Percentiles rank a stretch among this genome's conserved stretches.
These are phyloP conservation scores for Umbelopsis sp. DNA, from an alignment of 371 early-diverging fungal species.

Conservation along the genomic window DNA sequence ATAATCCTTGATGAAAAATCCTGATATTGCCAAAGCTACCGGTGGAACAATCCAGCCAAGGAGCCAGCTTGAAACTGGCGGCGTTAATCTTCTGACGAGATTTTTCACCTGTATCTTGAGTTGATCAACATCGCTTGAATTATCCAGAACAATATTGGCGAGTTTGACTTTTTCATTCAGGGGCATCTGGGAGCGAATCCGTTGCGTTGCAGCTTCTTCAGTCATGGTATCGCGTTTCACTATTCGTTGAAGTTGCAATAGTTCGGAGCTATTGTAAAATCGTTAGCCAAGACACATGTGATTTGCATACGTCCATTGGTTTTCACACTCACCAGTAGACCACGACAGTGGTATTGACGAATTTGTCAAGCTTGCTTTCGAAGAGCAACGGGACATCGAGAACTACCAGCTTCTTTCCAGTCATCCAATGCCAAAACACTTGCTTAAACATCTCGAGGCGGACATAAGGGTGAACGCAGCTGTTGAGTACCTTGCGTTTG, in stretches of 20 bases:
- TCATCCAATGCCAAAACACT: slow-evolving; percentile 72
- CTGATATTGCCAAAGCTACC: slow-evolving; percentile 22
- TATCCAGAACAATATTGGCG: slow-evolving; percentile 87
- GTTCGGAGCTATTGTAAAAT: slow-evolving; percentile 59
- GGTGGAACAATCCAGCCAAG: slow-evolving; percentile 49
- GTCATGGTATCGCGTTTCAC: slow-evolving; percentile 71
- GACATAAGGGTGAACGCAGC: slow-evolving; percentile 88
- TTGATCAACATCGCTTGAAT: slow-evolving; percentile 69
- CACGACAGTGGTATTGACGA: slow-evolving; percentile 75
- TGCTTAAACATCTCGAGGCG: slow-evolving; percentile 75
- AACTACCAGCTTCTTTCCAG: slow-evolving; percentile 71
- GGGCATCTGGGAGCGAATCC: slow-evolving; percentile 86
- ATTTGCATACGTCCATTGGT: not conserved
- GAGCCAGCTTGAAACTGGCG: slow-evolving; percentile 46
- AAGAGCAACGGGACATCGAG: slow-evolving; percentile 92
- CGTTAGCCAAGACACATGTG: not conserved
- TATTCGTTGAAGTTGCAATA: slow-evolving; percentile 76
- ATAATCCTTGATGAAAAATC: slow-evolving; percentile 22
- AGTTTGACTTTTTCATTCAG: slow-evolving; percentile 72
- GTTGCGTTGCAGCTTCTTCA: slow-evolving; percentile 66
- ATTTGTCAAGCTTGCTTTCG: slow-evolving; percentile 79
- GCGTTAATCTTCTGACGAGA: slow-evolving; percentile 47
- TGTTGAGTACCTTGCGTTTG: slow-evolving; percentile 76
- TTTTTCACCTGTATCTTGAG: slow-evolving; percentile 64
- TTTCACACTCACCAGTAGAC: slow-evolving; percentile 70